phyloP scores from a whole-genome alignment of 805 yeast species.

The Saccharomycopsis schoenii region DNA sequence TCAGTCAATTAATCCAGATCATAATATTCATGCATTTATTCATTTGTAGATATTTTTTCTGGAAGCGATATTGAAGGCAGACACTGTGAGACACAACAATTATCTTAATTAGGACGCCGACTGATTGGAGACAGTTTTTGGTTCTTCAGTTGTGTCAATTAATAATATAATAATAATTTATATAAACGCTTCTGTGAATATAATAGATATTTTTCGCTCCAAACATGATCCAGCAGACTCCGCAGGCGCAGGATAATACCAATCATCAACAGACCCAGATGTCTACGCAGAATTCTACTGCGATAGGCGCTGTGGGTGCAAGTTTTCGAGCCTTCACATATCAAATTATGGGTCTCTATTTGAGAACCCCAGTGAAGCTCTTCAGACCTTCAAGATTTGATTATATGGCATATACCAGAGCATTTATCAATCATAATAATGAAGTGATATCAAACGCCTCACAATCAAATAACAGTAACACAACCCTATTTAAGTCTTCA shows the following conservation, averaged over 20 bases:
- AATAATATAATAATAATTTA: not conserved
- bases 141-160: not conserved
- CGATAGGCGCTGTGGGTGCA: slow-evolving; percentile 75
- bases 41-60: not conserved
- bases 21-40: not conserved
- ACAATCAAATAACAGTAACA: not conserved
- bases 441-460: not conserved
- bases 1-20: not conserved
- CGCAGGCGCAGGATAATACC: not conserved
- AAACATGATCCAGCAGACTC: not conserved
- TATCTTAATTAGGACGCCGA: not conserved
- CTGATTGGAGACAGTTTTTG: not conserved
- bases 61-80: not conserved
- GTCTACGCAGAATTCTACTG: slow-evolving; percentile 33
- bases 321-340: slow-evolving; percentile 77
- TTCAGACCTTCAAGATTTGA: slow-evolving; percentile 89
- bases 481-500: slow-evolving; percentile 2
- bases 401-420: slow-evolving; percentile 61
- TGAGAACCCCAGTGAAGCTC: slow-evolving; percentile 74
- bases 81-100: not conserved
- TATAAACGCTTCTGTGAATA: not conserved
- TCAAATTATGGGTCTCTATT: slow-evolving; percentile 67
- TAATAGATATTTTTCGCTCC: not conserved
- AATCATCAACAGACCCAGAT: slow-evolving; percentile 21
- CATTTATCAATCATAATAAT: slow-evolving; percentile 19